Evolutionary conservation across 257 asterid species (phyloP).

Genomic region (Solanum neorickii): DNA sequence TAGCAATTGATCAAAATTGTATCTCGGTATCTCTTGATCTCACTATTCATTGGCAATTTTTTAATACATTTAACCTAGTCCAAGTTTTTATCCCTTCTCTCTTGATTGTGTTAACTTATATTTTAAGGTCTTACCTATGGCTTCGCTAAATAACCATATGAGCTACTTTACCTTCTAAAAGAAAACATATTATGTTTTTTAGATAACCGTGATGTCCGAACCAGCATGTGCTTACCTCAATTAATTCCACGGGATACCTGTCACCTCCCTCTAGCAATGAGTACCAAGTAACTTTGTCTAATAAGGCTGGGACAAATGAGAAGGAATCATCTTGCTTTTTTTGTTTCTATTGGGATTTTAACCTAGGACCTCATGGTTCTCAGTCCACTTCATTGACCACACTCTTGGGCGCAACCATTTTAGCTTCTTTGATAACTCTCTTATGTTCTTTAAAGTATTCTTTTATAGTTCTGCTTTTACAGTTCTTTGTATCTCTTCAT

Average conservation of each 20-base stretch:
- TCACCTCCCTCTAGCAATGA: neutral
- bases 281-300: neutral
- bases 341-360: neutral
- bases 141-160: neutral
- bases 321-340: neutral
- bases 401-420: neutral
- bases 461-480: neutral
- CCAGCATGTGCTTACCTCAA: neutral
- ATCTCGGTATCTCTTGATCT: neutral
- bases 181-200: neutral
- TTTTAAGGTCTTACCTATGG: neutral
- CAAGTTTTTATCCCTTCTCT: neutral
- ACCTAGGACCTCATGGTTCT: neutral
- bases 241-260: neutral
- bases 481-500: neutral
- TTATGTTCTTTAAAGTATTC: neutral
- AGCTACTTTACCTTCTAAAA: neutral
- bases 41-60: neutral
- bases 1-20: neutral
- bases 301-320: neutral
- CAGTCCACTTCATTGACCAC: neutral
- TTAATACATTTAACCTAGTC: neutral
- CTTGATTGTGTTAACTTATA: neutral
- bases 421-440: neutral
- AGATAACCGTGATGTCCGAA: neutral